Base-by-base conservation (phyloP, 768 basidiomycete genomes). In the Amanita phalloides region DNA sequence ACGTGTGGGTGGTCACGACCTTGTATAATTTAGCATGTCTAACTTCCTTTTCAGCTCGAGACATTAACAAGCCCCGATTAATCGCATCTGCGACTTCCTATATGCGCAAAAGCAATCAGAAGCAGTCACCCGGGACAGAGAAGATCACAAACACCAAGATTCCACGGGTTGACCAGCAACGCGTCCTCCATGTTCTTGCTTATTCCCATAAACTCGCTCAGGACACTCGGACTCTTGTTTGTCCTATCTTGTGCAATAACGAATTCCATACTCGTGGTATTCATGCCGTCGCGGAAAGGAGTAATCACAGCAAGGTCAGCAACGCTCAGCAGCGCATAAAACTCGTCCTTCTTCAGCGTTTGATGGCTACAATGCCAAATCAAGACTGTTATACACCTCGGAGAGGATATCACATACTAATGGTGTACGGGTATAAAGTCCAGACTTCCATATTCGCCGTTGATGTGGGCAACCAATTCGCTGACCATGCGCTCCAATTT, bases 191-290 rank as follows among this genome's bases (percentile, higher is more conserved):
- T 93, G 55, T 90, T 84, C 60, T 88, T 84, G 49, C 90, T 88
- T 60, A 96, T 96, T 8, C 95, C 95, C 88, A 96, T 96, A 62
- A 98, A 98, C 69, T 99, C 95, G 61, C 89, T 92, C 50, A 99
- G 71, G 54, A 97, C 86, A 48, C 93, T 80, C 0, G 95, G 93
- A 33, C 81, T 84, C 67, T 81, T 82, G 62, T 86, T 84, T 48
- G 90, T 86, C 59, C 74, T 75, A 58, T 87, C 80, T 68, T 99
- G 95, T 32, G 93, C 92, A 55, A 98, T 87, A 26, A 95, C 87
- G 66, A 94, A 97, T 67, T 98, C 95, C 92, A 96, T 95, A 48
- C 84, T 86, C 0, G 94, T 96, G 11, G 95, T 97, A 74, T 99
- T 99, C 96, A 98, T 98, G 5, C 95, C 96, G 62, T 99, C 95